Evolutionary conservation across 1,139 yeast species (phyloP), one percentile per base, ranked within the genome.

Genomic region (Zygoascus sp.): DNA sequence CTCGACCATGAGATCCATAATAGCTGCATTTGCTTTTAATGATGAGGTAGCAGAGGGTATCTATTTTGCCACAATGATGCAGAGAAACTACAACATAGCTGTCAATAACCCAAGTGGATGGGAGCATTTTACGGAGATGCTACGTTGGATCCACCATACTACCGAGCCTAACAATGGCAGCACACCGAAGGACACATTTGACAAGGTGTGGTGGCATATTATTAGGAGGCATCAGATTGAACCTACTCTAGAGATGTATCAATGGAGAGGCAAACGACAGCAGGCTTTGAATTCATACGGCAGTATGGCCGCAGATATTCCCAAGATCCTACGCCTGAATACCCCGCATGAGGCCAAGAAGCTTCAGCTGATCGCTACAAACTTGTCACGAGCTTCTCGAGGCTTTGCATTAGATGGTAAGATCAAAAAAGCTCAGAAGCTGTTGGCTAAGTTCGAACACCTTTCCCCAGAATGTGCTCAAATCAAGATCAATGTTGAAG

Each of bases 11-110:
- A 46, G 57, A 5, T 55, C 67, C 8, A 53, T 68, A 16, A 48
- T 63, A n/a, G 58, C 64, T 34, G 61, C 64, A 3, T 65, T 56
- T 49, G 64, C 62, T 2, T 51, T 54, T 50, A 60, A 60, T 44
- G 55, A 52, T 35, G 50, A 52, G 32, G 49, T 63, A 10, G 50
- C 48, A 3, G 61, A 57, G 16, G 70, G 67, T 10, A 47, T 62
- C 23, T 50, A 50, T 21, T 45, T 56, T 7, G 54, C 59, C 46
- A 55, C 57, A 42, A 48, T 46, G 42, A 40, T 66, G 45, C 53
- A 50, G 13, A 42, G 43, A 8, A 40, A 36, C 21, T 64, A 64
- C 51, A 42, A 51, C 8, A 50, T 65, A 15, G 47, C 54, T 8
- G 54, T 63, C 7, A 45, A 45, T 9, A 41, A 51, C 4, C 36